A percentile compares a stretch with the other conserved stretches of the same genome.
Conservation (phyloP, 441 rosid species). For the Eugenia klotzschiana region DNA sequence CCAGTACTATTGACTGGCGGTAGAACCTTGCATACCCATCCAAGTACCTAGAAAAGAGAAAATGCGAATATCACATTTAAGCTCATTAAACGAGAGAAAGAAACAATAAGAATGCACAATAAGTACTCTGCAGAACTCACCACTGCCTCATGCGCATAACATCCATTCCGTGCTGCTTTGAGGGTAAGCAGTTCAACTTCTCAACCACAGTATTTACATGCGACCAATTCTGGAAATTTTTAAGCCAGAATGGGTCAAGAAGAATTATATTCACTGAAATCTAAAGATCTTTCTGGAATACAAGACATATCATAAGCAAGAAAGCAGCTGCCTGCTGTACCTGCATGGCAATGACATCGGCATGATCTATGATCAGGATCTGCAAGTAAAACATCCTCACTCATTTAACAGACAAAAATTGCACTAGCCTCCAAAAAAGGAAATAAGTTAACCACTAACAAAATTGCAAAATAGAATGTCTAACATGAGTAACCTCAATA, state of each 20-base stretch:
- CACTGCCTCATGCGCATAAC: slow-evolving; percentile 81
- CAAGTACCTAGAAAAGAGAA: neutral
- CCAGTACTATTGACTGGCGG: neutral
- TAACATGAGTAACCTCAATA: slow-evolving; percentile 49
- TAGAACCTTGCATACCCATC: neutral
- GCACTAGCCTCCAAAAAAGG: neutral
- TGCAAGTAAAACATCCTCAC: slow-evolving; percentile 17
- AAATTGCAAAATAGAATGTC: neutral
- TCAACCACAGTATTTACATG: slow-evolving; percentile 47
- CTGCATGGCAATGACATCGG: slow-evolving; percentile 92
- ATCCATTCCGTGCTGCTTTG: slow-evolving; percentile 75
- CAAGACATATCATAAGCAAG: neutral
- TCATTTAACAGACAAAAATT: slow-evolving; percentile 1
- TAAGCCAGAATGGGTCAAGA: neutral
- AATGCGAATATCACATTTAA: neutral
- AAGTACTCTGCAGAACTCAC: slow-evolving; percentile 19
- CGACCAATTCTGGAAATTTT: slow-evolving; percentile 68
- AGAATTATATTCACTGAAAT: neutral
- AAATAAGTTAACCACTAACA: slow-evolving; percentile 1
- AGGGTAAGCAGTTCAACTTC: slow-evolving; percentile 55
- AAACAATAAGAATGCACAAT: neutral
- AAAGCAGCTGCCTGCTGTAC: slow-evolving; percentile 19
- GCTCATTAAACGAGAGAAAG: neutral
- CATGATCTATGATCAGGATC: slow-evolving; percentile 89
- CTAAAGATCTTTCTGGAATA: neutral